Evolutionary conservation across 2,329 filamentous ascomycete species (phyloP).

Genomic region (Colletotrichum spaethianum): DNA sequence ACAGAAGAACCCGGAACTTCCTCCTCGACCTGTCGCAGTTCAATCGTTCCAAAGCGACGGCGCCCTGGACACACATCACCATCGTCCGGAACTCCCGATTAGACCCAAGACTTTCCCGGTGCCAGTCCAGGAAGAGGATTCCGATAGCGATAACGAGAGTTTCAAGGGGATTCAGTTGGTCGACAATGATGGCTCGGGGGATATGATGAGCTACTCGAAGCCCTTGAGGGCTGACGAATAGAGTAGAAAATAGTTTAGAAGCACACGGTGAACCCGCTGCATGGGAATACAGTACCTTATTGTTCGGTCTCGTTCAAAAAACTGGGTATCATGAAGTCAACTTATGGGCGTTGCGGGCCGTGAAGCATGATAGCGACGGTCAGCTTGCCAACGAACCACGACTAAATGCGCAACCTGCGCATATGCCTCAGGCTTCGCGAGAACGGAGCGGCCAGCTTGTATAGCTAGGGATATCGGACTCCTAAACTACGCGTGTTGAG

Average conservation of each 20-base stretch:
- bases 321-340: not conserved
- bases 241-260: not conserved
- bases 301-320: not conserved
- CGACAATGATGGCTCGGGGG: conserved; percentile 50
- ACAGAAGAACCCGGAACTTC: conserved; percentile 6
- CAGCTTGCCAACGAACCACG: not conserved
- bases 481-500: not conserved
- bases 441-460: not conserved
- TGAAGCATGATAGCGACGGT: not conserved
- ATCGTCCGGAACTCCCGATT: conserved; percentile 26
- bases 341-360: not conserved
- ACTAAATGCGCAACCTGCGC: not conserved
- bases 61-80: conserved; percentile 14
- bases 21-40: conserved; percentile 10
- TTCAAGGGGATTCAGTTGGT: conserved; percentile 56
- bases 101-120: conserved; percentile 29
- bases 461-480: not conserved
- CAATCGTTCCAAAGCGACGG: conserved; percentile 34
- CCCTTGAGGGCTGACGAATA: conserved; percentile 24
- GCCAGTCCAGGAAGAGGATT: conserved; percentile 17
- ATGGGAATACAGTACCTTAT: conserved; percentile 10
- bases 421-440: not conserved
- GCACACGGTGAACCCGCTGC: no score
- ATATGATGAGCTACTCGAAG: conserved; percentile 26
- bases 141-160: conserved; percentile 51